phyloP scores from a whole-genome alignment of 2,329 filamentous ascomycete species.

The Cordyceps cateniannulata region DNA sequence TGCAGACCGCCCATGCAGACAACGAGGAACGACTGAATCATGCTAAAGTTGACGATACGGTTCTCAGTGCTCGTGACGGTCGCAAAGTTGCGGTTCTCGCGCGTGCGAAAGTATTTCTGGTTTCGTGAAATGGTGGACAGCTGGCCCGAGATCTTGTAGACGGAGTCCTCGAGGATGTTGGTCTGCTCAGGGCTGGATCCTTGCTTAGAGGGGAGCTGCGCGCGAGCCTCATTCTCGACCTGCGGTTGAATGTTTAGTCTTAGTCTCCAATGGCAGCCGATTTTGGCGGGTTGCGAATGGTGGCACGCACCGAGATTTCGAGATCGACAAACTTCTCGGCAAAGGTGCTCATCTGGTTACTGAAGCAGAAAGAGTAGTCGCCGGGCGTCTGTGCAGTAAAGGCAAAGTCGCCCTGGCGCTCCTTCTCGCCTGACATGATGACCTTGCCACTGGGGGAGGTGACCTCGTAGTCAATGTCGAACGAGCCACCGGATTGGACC shows the following conservation, averaged over 20 bases:
- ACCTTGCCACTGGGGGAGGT: slow-evolving; percentile 73
- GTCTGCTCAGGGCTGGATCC: slow-evolving; percentile 87
- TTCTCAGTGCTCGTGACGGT: slow-evolving; percentile 94
- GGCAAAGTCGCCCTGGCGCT: slow-evolving; percentile 93
- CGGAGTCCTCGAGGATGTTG: slow-evolving; percentile 79
- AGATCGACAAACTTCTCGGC: slow-evolving; percentile 97
- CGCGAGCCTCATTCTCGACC: slow-evolving; percentile 85
- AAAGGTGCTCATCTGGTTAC: slow-evolving; percentile 97
- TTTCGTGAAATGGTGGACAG: slow-evolving; percentile 91
- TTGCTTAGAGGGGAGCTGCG: slow-evolving; percentile 80
- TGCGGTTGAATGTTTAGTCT: slow-evolving; percentile 30
- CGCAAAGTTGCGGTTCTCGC: slow-evolving; percentile 98
- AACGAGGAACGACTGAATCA: slow-evolving; percentile 89
- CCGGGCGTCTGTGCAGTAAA: slow-evolving; percentile 85
- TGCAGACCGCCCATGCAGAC: slow-evolving; percentile 92
- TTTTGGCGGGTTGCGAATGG: neutral
- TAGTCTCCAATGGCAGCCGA: neutral
- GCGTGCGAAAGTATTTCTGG: slow-evolving; percentile 98
- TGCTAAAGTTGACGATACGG: slow-evolving; percentile 93
- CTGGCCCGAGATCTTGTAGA: slow-evolving; percentile 90
- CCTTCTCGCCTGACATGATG: slow-evolving; percentile 81
- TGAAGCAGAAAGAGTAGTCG: slow-evolving; percentile 97
- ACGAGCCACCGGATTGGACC: slow-evolving; percentile 97
- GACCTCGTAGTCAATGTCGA: slow-evolving; percentile 92
- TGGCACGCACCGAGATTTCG: slow-evolving; percentile 73